Base-by-base conservation (phyloP, 345 rosid species). In the Draba incana region DNA sequence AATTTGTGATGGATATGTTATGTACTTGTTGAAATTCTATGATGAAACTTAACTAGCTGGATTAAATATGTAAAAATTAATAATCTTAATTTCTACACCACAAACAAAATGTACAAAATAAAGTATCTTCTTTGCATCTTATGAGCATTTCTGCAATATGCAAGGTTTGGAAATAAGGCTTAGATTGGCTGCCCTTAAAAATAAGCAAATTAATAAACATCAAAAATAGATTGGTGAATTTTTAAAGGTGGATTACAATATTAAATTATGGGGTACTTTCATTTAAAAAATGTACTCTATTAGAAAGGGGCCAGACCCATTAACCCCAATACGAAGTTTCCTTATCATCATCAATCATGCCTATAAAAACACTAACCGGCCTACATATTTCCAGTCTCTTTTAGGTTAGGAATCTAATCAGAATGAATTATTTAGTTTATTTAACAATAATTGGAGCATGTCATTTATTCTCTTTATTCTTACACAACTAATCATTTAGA, bases 321-420 rank as follows among this genome's bases (percentile, higher is more conserved):
- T 64, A 47, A 49, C 52, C 45, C 59, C 70, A 41, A 41, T 47
- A 72, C 52, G 70, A 75, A 81, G 70, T 74, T 67, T 78, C 67
- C 58, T 70, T 67, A 49, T 72, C 71, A 79, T 72, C 72, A 66
- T 61, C 55, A 58, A 81, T 81, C 53, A 79, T 62, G 64, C 73
- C 87, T 82, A 76, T 62, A 30, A 68, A 41, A 79, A 69, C 71
- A 85, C 85, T 85, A 83, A 70, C 78, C 84, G 79, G 68, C 70
- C 57, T 28, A 49, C 42, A 50, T 61, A 50, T 61, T 66, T 71
- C 37, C 79, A 70, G 16, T 69, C 75, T 63, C 79, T 76, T 76
- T 76, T 70, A 76, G 79, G 75, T 63, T 71, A 76, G 79, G 79
- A 76, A 70, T 77, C 78, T 73, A 63, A 14, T 42, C 24, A 49